Conservation (phyloP, 2,329 filamentous ascomycete genomes). For the Boeremia lycopersici region DNA sequence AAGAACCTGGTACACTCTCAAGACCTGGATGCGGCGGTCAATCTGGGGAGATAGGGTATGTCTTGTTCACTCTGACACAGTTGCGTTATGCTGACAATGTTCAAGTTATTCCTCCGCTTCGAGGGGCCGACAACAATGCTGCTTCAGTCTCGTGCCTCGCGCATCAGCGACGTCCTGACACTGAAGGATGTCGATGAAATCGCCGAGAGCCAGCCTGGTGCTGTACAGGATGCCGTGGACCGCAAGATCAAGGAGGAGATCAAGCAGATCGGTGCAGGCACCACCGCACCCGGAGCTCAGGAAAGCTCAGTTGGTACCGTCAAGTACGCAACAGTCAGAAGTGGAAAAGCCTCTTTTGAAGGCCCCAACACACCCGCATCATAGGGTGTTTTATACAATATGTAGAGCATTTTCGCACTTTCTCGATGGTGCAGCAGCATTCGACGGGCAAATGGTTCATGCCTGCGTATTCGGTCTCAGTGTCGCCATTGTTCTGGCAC, state of each 20-base stretch:
- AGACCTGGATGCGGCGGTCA: slow-evolving; percentile 78
- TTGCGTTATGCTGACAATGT: slow-evolving; percentile 16
- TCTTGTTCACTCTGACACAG: slow-evolving; percentile 1
- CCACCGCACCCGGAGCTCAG: slow-evolving; percentile 23
- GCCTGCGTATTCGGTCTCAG: neutral
- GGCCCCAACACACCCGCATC: slow-evolving; percentile 11
- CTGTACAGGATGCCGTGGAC: slow-evolving; percentile 61
- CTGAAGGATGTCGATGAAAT: slow-evolving; percentile 86
- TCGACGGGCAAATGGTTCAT: slow-evolving; percentile 1
- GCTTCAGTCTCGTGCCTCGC: slow-evolving; percentile 83
- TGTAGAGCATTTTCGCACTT: slow-evolving; percentile 16
- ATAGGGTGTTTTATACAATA: slow-evolving; percentile 13
- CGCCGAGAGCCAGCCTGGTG: slow-evolving; percentile 78
- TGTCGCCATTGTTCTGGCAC: neutral
- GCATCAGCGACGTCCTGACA: slow-evolving; percentile 78
- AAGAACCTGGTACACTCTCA: slow-evolving; percentile 68
- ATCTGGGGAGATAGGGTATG: slow-evolving; percentile 87
- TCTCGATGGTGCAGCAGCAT: neutral
- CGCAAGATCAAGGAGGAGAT: slow-evolving; percentile 46
- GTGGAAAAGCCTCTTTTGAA: slow-evolving; percentile 38
- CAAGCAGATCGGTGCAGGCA: slow-evolving; percentile 36
- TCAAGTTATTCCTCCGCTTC: slow-evolving; percentile 82
- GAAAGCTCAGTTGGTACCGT: slow-evolving; percentile 24
- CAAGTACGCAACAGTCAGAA: slow-evolving; percentile 33
- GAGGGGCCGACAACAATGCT: slow-evolving; percentile 84